A percentile compares a stretch with the other conserved stretches of the same genome.
Evolutionary conservation across 345 rosid species (phyloP).

Genomic region (Eucalyptus viminalis): DNA sequence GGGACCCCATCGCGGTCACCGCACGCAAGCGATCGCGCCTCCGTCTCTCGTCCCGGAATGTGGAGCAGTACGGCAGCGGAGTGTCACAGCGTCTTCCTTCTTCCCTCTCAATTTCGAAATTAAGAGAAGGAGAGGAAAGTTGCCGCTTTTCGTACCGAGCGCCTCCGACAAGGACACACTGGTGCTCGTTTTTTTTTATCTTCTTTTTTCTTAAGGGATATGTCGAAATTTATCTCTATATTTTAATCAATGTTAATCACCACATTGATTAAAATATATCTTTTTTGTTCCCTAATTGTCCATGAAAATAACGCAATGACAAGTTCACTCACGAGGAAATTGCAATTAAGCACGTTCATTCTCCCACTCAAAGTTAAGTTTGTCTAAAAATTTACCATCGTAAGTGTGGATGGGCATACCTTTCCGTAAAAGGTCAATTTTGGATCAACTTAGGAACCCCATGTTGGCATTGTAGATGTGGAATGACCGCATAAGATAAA

Average conservation of each 20-base stretch:
- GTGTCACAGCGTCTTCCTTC: not conserved
- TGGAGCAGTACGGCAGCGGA: fast-evolving
- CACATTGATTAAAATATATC: not conserved
- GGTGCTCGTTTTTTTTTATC: not conserved
- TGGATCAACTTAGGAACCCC: not conserved
- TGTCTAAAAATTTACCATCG: not conserved
- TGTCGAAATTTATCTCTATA: not conserved
- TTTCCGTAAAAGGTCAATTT: not conserved
- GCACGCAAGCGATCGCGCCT: not conserved
- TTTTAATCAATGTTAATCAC: not conserved
- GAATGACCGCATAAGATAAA: not conserved
- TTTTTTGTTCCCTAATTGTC: not conserved
- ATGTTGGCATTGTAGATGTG: not conserved
- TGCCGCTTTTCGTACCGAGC: not conserved
- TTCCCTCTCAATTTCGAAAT: slow-evolving; percentile 21
- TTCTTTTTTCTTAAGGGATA: not conserved
- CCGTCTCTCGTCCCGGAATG: not conserved
- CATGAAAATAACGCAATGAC: not conserved
- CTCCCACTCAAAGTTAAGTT: not conserved
- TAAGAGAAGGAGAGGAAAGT: not conserved
- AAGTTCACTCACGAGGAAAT: not conserved
- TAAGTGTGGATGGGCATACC: fast-evolving
- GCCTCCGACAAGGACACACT: not conserved
- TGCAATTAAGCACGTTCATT: not conserved
- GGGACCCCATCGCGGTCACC: not conserved